Base-by-base conservation (phyloP, 768 basidiomycete genomes). In the Mycena galopus region DNA sequence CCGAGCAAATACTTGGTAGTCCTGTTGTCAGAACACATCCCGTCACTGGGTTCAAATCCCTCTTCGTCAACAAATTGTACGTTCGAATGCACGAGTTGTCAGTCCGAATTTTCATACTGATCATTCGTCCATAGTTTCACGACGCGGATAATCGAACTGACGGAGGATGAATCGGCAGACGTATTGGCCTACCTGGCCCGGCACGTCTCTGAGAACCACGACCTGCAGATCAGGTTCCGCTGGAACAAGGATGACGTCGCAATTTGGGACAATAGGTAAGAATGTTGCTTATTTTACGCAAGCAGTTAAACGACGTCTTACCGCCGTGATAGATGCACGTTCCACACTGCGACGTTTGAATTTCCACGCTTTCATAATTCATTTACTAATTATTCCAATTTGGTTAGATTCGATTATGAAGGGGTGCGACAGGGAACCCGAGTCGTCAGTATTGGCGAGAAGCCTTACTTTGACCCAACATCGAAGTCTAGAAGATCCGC, bases 11-110 rank as follows among this genome's bases (percentile, higher is more conserved):
- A 7, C 8, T 51, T 51, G 37, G 12, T 19, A 85, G 84, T 61
- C 87, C 87, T 9, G 87, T 90, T 65, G 84, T 91, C 62, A 79
- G 89, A 33, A 89, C 88, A 8, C 85, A 90, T 73, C 90, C 90
- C n/a, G 86, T 92, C 7, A 91, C 90, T 0, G 90, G 90, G 5
- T 90, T 85, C 83, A 89, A 89, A 75, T 79, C 85, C 0, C 75
- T 91, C 14, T 91, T 86, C 71, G 88, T 91, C 58, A 91, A 90
- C 81, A 82, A 79, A 75, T 62, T n/a, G 83, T 74, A 14, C 21
- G 1, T 44, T 21, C 16, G 14, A 21, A 42, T 42, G n/a, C n/a
- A n/a, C 47, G 47, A 50, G 57, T 9, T 9, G 17, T 35, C 33
- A 25, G n/a, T 3, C 56, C 6, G n/a, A n/a, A n/a, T n/a, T n/a